Conservation (phyloP, 2,329 filamentous ascomycete genomes). For the Daldinia eschscholtzii region DNA sequence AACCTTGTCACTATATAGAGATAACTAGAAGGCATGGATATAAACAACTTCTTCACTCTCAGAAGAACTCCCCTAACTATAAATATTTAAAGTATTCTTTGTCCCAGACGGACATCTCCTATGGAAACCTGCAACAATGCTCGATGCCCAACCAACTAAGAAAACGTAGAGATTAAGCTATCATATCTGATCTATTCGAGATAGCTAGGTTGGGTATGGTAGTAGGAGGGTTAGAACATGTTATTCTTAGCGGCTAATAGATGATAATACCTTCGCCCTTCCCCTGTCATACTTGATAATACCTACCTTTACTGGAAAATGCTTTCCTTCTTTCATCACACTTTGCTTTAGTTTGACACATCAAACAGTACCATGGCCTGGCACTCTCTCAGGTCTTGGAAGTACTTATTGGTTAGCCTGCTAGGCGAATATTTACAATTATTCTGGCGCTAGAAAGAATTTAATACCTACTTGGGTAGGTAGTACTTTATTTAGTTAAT, state of each 20-base stretch:
- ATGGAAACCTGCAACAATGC: neutral
- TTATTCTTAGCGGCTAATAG: no score
- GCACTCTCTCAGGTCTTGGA: neutral
- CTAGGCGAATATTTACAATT: neutral
- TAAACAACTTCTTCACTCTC: no score
- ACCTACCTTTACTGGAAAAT: neutral
- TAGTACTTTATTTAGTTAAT: neutral
- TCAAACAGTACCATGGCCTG: neutral
- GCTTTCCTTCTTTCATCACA: neutral
- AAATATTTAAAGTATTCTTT: no score
- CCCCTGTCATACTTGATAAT: neutral
- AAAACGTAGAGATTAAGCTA: no score
- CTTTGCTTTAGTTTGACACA: neutral
- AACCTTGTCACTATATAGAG: no score
- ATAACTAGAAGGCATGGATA: no score
- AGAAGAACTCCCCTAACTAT: no score
- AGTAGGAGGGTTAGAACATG: neutral
- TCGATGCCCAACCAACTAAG: no score
- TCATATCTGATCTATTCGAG: no score
- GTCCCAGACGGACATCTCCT: no score
- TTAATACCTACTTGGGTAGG: neutral
- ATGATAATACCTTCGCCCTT: neutral
- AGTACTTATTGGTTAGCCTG: neutral
- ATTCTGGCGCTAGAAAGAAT: neutral
- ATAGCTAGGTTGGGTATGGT: neutral